Evolutionary conservation across 2,329 filamentous ascomycete species (phyloP).

Genomic region (Pleoardoris graminearum): DNA sequence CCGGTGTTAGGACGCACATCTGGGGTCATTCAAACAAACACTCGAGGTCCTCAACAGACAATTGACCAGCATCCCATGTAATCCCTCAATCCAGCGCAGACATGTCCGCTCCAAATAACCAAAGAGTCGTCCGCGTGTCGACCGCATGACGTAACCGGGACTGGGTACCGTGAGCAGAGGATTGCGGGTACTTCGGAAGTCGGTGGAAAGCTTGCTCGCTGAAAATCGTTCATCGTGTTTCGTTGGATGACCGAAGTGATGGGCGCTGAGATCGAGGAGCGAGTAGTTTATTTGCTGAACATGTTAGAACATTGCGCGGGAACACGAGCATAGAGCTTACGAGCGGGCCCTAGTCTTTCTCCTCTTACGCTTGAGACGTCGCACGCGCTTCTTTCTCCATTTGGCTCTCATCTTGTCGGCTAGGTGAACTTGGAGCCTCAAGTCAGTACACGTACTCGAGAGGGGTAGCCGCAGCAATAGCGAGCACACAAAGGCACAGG

Average conservation of each 20-base stretch:
- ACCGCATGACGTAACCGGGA: conserved; percentile 30
- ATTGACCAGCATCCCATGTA: conserved; percentile 42
- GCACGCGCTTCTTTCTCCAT: conserved; percentile 99
- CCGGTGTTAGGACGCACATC: conserved; percentile 46
- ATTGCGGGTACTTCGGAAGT: conserved; percentile 25
- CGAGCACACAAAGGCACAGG: conserved; percentile 3
- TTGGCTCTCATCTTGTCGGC: conserved; percentile 81
- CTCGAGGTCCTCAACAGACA: conserved; percentile 37
- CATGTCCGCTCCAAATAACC: conserved; percentile 23
- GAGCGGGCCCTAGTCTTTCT: conserved; percentile 99
- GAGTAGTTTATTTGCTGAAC: conserved; percentile 55
- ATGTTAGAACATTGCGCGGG: conserved; percentile 1
- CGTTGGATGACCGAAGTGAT: conserved; percentile 34
- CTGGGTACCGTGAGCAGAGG: conserved; percentile 25
- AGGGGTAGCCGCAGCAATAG: conserved; percentile 13
- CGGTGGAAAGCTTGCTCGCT: conserved; percentile 26
- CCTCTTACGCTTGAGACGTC: conserved; percentile 99
- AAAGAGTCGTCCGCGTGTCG: conserved; percentile 32
- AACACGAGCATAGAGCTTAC: conserved; percentile 62
- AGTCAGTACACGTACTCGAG: conserved; percentile 31
- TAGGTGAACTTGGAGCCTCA: conserved; percentile 29
- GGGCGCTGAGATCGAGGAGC: conserved; percentile 46
- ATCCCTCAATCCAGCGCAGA: conserved; percentile 33
- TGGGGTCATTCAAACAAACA: conserved; percentile 37
- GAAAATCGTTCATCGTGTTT: conserved; percentile 31